Evolutionary conservation across 2,329 filamentous ascomycete genomes (phyloP), one percentile per base, ranked within the genome.

Genomic region (Neocatenulostroma microsporum): DNA sequence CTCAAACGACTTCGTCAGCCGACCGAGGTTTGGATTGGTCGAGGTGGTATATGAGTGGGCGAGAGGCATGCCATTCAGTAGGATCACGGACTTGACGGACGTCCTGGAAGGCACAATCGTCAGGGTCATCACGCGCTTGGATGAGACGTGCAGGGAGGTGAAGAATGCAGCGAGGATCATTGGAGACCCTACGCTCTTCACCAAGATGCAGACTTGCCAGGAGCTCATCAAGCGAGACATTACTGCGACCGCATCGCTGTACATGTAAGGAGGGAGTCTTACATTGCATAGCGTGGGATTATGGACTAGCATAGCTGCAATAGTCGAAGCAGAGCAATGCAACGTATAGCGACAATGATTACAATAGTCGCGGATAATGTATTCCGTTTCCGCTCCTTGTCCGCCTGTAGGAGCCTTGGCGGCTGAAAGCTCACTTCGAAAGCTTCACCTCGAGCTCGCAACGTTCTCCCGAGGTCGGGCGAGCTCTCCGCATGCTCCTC

Each of bases 31-130:
- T 57, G 91, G 89, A 1, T 74, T 98, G 38, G 87, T 94, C 58
- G 91, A 98, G 62, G 91, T 98, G 0, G 93, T 98, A 21, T 95
- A 96, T 59, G 91, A 98, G 62, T 98, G 91, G 91, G 91, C 91
- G 8, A 73, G 86, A 33, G 91, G 91, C 18, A 96, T 96, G 86
- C 89, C 84, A 35, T 98, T 98, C 72, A 94, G 93, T 64, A 89
- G 91, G 47, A 98, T 98, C 49, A 96, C 89, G 0, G 84, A 89
- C 48, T 66, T 98, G 56, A 98, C 91, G 6, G 89, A 96, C 60
- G 88, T 98, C 39, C 78, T 96, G 53, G 91, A 98, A 62, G 91
- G 91, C 1, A 96, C 91, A 0, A 96, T 98, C 64, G 91, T 98
- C 31, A 72, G 91, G 35, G 89, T 91, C 2, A 96, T 98, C 50